These are phyloP conservation scores for Dioszegia aurantiaca DNA, from an alignment of 768 basidiomycete species.

Conservation along the genomic window DNA sequence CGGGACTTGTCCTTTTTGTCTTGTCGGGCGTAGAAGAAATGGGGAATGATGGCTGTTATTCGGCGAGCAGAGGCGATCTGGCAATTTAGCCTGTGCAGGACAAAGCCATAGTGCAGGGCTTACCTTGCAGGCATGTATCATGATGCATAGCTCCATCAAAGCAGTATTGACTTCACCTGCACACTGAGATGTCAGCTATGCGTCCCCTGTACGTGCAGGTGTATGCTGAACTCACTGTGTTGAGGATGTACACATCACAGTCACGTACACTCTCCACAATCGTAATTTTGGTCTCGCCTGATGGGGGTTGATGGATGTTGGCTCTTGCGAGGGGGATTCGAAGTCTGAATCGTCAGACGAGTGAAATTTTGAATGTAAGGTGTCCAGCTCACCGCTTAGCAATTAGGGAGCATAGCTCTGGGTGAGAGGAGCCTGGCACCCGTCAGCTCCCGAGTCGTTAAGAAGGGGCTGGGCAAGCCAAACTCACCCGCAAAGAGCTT, in stretches of 20 bases:
- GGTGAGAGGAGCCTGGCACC: conserved; percentile 84
- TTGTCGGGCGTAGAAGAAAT: conserved; percentile 93
- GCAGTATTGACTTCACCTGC: conserved; percentile 82
- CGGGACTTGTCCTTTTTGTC: conserved; percentile 97
- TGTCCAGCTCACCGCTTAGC: conserved; percentile 83
- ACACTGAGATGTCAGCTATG: conserved; percentile 24
- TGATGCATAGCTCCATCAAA: conserved; percentile 96
- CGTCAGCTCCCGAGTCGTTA: neutral
- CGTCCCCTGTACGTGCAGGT: neutral
- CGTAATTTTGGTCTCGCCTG: conserved; percentile 88
- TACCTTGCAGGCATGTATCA: conserved; percentile 91
- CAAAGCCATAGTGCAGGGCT: conserved; percentile 2
- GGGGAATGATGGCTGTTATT: conserved; percentile 96
- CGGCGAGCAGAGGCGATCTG: conserved; percentile 83
- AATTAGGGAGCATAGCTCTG: conserved; percentile 91
- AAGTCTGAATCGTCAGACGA: conserved; percentile 61
- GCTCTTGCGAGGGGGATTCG: conserved; percentile 66
- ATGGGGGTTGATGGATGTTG: conserved; percentile 69
- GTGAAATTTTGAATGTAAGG: neutral
- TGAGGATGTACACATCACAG: conserved; percentile 98
- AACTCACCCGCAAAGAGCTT: conserved; percentile 55
- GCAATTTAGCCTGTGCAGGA: neutral
- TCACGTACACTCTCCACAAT: conserved; percentile 94
- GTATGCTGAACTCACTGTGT: conserved; percentile 53
- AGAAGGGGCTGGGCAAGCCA: conserved; percentile 2